These are phyloP conservation scores for Thelonectria discophora DNA, from an alignment of 2,329 filamentous ascomycete species.

Conservation along the genomic window DNA sequence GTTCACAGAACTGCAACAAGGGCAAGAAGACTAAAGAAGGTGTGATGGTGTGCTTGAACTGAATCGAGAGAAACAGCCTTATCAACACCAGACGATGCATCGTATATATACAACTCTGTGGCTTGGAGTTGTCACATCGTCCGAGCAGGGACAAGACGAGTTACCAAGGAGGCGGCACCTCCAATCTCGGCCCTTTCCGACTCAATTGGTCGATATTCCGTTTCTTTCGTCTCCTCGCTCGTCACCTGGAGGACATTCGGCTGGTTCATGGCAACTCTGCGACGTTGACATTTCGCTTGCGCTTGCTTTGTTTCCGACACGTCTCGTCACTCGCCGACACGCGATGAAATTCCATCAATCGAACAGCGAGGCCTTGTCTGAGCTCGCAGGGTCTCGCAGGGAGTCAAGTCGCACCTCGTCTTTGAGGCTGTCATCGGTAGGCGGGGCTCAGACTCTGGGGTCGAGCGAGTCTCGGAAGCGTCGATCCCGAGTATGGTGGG, in stretches of 20 bases:
- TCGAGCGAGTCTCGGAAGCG: conserved; percentile 37
- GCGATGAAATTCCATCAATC: conserved; percentile 5
- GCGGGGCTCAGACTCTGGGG: conserved; percentile 17
- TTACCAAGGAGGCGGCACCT: conserved; percentile 1
- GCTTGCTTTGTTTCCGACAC: conserved; percentile 7
- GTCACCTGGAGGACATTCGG: conserved; percentile 11
- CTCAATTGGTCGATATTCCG: conserved; percentile 4
- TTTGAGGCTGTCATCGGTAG: neutral
- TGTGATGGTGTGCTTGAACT: conserved; percentile 25
- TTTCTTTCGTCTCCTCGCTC: conserved; percentile 14
- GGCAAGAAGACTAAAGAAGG: conserved; percentile 25
- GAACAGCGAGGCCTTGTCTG: neutral
- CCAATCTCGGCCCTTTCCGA: neutral
- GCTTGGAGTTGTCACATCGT: conserved; percentile 12
- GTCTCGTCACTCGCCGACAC: conserved; percentile 12
- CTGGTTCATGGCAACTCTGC: conserved; percentile 11
- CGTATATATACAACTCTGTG: conserved; percentile 33
- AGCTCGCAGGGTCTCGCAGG: neutral
- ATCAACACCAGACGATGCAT: conserved; percentile 26
- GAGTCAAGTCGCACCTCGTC: neutral
- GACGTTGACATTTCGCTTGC: conserved; percentile 3
- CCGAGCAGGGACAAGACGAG: neutral
- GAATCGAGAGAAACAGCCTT: conserved; percentile 24
- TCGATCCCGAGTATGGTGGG: conserved; percentile 32
- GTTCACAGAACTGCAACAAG: conserved; percentile 44